Percentiles rank a stretch among this genome's conserved stretches.
phyloP scores from a whole-genome alignment of 805 yeast genomes.

The Kazachstania kunashirensis region DNA sequence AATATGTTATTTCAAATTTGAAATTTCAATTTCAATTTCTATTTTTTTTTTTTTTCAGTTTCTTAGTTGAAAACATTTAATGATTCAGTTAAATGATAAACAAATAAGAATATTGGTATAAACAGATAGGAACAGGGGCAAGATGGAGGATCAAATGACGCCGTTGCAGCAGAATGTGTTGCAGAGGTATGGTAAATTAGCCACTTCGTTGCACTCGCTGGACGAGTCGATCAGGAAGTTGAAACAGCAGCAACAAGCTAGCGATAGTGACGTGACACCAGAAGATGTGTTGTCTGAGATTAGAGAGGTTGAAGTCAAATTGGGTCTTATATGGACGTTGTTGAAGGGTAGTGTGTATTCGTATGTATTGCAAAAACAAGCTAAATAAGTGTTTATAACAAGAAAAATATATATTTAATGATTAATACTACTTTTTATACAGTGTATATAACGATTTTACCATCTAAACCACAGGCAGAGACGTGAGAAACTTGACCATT shows the following conservation, averaged over 20 bases:
- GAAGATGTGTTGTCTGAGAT: slow-evolving; percentile 40
- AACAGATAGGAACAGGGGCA: background rate
- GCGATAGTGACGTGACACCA: slow-evolving; percentile 11
- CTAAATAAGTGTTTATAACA: slow-evolving; percentile 5
- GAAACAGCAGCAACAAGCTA: slow-evolving; percentile 8
- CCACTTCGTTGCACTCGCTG: slow-evolving; percentile 21
- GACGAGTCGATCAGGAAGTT: slow-evolving; percentile 22
- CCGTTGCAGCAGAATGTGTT: slow-evolving; percentile 26
- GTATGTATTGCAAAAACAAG: slow-evolving; percentile 44
- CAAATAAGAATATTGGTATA: background rate
- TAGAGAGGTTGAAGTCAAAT: slow-evolving; percentile 51
- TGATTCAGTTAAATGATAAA: too few species aligned
- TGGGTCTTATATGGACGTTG: slow-evolving; percentile 54
- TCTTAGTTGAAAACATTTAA: too few species aligned
- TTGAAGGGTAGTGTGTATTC: slow-evolving; percentile 66
- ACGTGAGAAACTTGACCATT: slow-evolving; percentile 48
- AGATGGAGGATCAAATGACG: slow-evolving; percentile 19
- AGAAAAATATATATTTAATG: slow-evolving; percentile 1
- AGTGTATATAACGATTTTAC: slow-evolving; percentile 74
- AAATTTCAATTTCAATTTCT: too few species aligned
- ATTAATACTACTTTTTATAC: slow-evolving; percentile 25
- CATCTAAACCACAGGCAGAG: slow-evolving; percentile 81
- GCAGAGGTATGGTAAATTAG: slow-evolving; percentile 23
- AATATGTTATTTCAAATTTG: too few species aligned
- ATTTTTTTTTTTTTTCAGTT: too few species aligned